Evolutionary conservation across 352 stramenopile genomes (phyloP).

Genomic region (Phytophthora aleatoria): DNA sequence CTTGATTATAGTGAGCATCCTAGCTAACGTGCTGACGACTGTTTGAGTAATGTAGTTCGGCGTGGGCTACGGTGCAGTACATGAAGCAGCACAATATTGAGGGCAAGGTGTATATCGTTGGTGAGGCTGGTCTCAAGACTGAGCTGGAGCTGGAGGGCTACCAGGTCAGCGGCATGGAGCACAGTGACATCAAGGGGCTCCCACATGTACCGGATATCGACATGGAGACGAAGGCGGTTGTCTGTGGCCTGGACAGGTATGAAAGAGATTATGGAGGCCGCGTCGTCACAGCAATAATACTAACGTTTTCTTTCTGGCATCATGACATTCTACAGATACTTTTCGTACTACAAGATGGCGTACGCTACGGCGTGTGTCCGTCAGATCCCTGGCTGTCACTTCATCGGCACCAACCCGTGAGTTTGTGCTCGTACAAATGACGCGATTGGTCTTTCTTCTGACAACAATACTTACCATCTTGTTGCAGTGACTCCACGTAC

Average conservation of each 20-base stretch:
- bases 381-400: slow-evolving; percentile 74
- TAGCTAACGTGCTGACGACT: slow-evolving; percentile 2
- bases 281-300: not conserved
- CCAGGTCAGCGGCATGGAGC: slow-evolving; percentile 65
- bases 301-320: slow-evolving; percentile 7
- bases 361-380: slow-evolving; percentile 77
- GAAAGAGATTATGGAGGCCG: not conserved
- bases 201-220: slow-evolving; percentile 72
- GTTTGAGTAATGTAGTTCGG: slow-evolving; percentile 48
- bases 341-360: slow-evolving; percentile 88
- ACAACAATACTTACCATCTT: not conserved
- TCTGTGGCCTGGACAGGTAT: slow-evolving; percentile 81
- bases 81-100: slow-evolving; percentile 78
- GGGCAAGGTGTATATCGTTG: slow-evolving; percentile 87
- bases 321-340: slow-evolving; percentile 41
- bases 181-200: slow-evolving; percentile 75
- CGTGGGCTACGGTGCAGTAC: slow-evolving; percentile 81
- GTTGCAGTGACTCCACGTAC: slow-evolving; percentile 74
- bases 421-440: slow-evolving; percentile 16
- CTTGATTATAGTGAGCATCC: not conserved
- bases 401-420: slow-evolving; percentile 86
- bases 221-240: slow-evolving; percentile 71
- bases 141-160: slow-evolving; percentile 75
- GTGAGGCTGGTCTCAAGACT: slow-evolving; percentile 68
- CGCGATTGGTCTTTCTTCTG: not conserved